phyloP scores from a whole-genome alignment of 371 early-diverging fungal species.

The Mortierella sp. region DNA sequence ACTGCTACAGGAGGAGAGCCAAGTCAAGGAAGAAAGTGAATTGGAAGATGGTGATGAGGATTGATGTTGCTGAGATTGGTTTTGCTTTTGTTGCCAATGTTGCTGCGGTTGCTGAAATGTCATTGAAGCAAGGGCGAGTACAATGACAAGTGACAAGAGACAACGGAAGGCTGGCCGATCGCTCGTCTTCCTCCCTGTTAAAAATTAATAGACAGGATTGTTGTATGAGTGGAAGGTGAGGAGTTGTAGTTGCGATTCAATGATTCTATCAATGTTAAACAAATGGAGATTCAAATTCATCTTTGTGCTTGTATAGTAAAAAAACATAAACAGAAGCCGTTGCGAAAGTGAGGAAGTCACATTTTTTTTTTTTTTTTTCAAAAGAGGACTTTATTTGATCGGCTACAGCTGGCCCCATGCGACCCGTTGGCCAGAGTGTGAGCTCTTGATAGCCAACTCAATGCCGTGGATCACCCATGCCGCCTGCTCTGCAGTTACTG shows the following conservation, averaged over 20 bases:
- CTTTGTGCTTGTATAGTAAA: too few species aligned
- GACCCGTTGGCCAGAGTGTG: conserved; percentile 37
- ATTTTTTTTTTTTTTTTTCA: too few species aligned
- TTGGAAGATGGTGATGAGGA: neutral
- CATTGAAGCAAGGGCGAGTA: conserved; percentile 5
- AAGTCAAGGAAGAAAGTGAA: neutral
- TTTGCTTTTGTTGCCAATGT: conserved; percentile 3
- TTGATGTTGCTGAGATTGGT: conserved; percentile 1
- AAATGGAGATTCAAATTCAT: too few species aligned
- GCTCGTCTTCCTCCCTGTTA: too few species aligned
- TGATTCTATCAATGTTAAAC: too few species aligned
- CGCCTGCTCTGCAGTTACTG: conserved; percentile 77
- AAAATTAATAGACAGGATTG: too few species aligned
- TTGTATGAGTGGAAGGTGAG: too few species aligned
- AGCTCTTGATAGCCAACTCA: conserved; percentile 77
- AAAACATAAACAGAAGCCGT: neutral
- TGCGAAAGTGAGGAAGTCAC: neutral
- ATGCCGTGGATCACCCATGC: conserved; percentile 76
- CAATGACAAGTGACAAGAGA: neutral
- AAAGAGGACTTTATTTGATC: too few species aligned
- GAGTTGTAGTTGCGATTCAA: too few species aligned
- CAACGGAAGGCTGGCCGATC: neutral
- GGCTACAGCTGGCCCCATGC: conserved; percentile 25
- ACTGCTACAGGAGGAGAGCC: neutral
- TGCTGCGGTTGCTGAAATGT: conserved; percentile 17